Percentiles rank a stretch among this genome's conserved stretches.
Conservation (phyloP, 192 early-diverging fungal species). For the Entomortierella chlamydospora region DNA sequence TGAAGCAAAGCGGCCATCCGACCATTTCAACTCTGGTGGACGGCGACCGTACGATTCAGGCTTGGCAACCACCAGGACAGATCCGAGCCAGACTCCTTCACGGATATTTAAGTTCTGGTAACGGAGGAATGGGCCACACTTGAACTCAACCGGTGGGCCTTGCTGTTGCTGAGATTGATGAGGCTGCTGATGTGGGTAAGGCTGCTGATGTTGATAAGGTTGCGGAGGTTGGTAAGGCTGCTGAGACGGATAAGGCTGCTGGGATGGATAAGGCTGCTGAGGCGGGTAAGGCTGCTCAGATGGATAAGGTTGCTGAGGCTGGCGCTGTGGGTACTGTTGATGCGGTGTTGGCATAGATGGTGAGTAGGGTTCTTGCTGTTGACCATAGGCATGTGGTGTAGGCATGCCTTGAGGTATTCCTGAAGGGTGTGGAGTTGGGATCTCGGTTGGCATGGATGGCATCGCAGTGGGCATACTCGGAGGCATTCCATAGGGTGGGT, state of each 20-base stretch:
- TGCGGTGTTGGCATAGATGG: background rate
- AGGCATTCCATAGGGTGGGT: constrained; percentile 12
- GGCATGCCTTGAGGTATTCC: constrained; percentile 25
- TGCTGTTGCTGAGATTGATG: background rate
- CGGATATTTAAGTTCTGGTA: constrained; percentile 58
- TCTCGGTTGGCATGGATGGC: background rate
- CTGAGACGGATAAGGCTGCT: constrained; percentile 10
- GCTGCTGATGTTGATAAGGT: constrained; percentile 15
- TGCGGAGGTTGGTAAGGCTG: constrained; percentile 21
- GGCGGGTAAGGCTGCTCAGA: constrained; percentile 14
- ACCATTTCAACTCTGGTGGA: constrained; percentile 39
- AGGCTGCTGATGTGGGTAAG: constrained; percentile 16
- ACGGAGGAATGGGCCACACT: constrained; percentile 59
- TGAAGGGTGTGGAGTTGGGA: constrained; percentile 27
- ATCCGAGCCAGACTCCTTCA: constrained; percentile 56
- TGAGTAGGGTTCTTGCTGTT: background rate
- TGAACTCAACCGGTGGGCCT: background rate
- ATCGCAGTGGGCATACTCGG: background rate
- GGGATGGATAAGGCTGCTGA: constrained; percentile 15
- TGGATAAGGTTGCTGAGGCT: constrained; percentile 12
- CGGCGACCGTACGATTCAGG: constrained; percentile 46
- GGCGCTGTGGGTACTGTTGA: background rate
- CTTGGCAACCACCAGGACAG: constrained; percentile 58
- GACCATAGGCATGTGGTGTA: constrained; percentile 12
- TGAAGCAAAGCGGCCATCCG: constrained; percentile 9